Conservation (phyloP, 2,329 filamentous ascomycete species). For the Monosporascus sp. region DNA sequence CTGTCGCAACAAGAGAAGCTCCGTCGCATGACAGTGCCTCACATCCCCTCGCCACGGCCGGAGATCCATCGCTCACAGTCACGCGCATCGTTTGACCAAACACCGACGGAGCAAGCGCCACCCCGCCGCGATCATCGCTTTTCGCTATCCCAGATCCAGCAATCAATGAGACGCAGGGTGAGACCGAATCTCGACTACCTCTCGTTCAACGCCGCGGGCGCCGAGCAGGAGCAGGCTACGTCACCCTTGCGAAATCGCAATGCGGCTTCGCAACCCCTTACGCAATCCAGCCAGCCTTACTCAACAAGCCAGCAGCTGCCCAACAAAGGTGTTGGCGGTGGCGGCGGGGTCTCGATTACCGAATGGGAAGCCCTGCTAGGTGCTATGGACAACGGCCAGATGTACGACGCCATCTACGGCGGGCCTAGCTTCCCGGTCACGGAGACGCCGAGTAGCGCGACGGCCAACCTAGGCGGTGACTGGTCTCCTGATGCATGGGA, state of each 20-base stretch:
- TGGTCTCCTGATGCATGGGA: slow-evolving; percentile 58
- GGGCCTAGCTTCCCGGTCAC: slow-evolving; percentile 48
- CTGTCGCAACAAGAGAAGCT: slow-evolving; percentile 52
- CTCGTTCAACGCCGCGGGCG: slow-evolving; percentile 41
- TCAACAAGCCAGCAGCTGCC: slow-evolving; percentile 24
- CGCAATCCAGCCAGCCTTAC: slow-evolving; percentile 27
- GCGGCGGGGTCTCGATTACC: slow-evolving; percentile 48
- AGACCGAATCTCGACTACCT: slow-evolving; percentile 56
- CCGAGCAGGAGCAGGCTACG: slow-evolving; percentile 37
- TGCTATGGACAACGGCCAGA: slow-evolving; percentile 71
- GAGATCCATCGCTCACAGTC: slow-evolving; percentile 36
- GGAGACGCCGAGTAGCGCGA: slow-evolving; percentile 37
- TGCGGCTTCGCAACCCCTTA: slow-evolving; percentile 21
- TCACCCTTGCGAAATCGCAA: slow-evolving; percentile 42
- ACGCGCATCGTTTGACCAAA: slow-evolving; percentile 44
- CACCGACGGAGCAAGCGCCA: slow-evolving; percentile 30
- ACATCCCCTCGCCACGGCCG: slow-evolving; percentile 25
- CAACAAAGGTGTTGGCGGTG: slow-evolving; percentile 30
- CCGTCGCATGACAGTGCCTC: slow-evolving; percentile 51
- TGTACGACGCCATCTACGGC: slow-evolving; percentile 75
- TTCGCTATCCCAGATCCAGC: slow-evolving; percentile 39
- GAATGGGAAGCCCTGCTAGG: slow-evolving; percentile 83
- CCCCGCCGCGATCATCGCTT: slow-evolving; percentile 43
- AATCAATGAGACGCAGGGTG: slow-evolving; percentile 29
- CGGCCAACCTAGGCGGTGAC: slow-evolving; percentile 28